Conservation (phyloP, 2,329 filamentous ascomycete genomes). For the Neonectria hederae region DNA sequence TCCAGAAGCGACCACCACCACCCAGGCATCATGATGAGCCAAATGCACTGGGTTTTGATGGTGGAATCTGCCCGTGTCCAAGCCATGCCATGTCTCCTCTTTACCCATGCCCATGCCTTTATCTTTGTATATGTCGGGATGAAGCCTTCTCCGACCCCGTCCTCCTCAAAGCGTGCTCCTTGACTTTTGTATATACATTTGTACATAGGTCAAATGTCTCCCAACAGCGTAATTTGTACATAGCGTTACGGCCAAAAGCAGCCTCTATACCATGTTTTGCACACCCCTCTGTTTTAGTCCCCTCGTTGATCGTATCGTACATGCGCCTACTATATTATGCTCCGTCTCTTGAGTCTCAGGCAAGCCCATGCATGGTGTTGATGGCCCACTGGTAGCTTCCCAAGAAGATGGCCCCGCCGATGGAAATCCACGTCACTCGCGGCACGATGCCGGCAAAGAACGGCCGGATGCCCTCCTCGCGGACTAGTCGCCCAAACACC, state of each 20-base stretch:
- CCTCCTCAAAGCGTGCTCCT: constrained; percentile 26
- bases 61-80: not conserved
- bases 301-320: constrained; percentile 30
- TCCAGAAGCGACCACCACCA: constrained; percentile 30
- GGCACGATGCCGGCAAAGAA: constrained; percentile 84
- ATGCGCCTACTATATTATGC: constrained; percentile 17
- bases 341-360: constrained; percentile 17
- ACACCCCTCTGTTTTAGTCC: constrained; percentile 23
- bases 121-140: constrained; percentile 25
- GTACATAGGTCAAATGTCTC: constrained; percentile 37
- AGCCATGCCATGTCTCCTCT: not conserved
- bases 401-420: constrained; percentile 92
- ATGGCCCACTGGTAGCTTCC: constrained; percentile 92
- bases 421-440: constrained; percentile 92
- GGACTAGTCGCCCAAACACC: constrained; percentile 72
- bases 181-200: constrained; percentile 35
- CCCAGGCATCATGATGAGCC: constrained; percentile 12
- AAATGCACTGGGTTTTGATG: not conserved
- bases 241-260: constrained; percentile 38
- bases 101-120: not conserved
- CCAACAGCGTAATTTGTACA: constrained; percentile 33
- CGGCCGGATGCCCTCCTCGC: constrained; percentile 69
- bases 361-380: constrained; percentile 67
- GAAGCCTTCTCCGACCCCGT: constrained; percentile 11
- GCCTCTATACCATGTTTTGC: constrained; percentile 20